Percentiles rank a stretch among this genome's conserved stretches.
Evolutionary conservation across 768 basidiomycete genomes (phyloP).

Genomic region (Antrodiella citrinella): DNA sequence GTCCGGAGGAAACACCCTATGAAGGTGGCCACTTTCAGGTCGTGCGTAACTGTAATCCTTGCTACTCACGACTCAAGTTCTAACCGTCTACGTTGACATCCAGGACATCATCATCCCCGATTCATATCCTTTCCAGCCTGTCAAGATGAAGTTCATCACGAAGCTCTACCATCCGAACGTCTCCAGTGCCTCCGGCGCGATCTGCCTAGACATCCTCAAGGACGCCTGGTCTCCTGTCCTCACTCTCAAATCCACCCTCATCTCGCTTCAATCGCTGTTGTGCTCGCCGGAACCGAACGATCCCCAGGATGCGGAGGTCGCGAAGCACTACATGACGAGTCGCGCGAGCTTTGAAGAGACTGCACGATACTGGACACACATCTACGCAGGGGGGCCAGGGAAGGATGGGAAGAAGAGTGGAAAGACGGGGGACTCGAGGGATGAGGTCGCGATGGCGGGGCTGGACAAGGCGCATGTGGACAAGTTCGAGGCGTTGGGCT

Average conservation of each 20-base stretch:
- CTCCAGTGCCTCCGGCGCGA: constrained; percentile 89
- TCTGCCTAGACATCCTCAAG: constrained; percentile 84
- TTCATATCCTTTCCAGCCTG: constrained; percentile 85
- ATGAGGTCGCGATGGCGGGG: constrained; percentile 64
- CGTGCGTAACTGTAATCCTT: constrained; percentile 37
- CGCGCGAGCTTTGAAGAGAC: constrained; percentile 85
- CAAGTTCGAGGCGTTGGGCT: constrained; percentile 77
- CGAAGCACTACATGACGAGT: constrained; percentile 92
- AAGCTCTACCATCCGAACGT: constrained; percentile 96
- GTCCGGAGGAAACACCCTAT: constrained; percentile 91
- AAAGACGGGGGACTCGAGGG: constrained; percentile 21
- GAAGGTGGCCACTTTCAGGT: constrained; percentile 89
- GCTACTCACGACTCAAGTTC: too few species aligned
- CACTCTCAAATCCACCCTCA: constrained; percentile 92
- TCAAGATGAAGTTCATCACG: constrained; percentile 98
- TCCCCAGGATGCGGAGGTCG: constrained; percentile 96
- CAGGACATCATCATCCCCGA: constrained; percentile 93
- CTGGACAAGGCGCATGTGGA: constrained; percentile 78
- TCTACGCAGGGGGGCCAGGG: constrained; percentile 75
- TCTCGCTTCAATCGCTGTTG: constrained; percentile 87
- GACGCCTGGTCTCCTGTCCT: constrained; percentile 96
- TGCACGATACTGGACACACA: constrained; percentile 88
- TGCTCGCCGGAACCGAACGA: constrained; percentile 94
- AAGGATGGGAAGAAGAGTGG: constrained; percentile 24
- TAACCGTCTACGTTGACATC: not conserved